phyloP scores from a whole-genome alignment of 177 flowering plant genomes.

The Vitis hybrid region DNA sequence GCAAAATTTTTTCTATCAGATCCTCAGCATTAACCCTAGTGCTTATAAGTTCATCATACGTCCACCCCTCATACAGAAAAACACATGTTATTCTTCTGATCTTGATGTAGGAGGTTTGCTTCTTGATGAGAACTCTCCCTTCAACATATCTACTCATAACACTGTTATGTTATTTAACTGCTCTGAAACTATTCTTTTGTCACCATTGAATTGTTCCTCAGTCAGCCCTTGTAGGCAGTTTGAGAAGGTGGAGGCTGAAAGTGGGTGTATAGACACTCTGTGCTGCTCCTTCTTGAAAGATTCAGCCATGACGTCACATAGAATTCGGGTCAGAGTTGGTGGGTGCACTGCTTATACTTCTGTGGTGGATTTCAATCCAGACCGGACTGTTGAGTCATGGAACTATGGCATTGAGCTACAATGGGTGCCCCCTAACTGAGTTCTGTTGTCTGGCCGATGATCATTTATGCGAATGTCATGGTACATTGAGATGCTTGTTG shows the following conservation, averaged over 20 bases:
- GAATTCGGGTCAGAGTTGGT: slow-evolving; percentile 52
- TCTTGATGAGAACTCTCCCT: slow-evolving; percentile 46
- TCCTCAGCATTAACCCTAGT: slow-evolving; percentile 41
- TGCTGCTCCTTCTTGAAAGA: slow-evolving; percentile 65
- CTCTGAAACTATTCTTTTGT: slow-evolving; percentile 36
- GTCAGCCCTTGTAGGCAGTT: slow-evolving; percentile 49
- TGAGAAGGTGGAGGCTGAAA: slow-evolving; percentile 33
- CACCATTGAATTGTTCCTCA: slow-evolving; percentile 60
- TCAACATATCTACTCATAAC: slow-evolving; percentile 54
- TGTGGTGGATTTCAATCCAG: slow-evolving; percentile 36
- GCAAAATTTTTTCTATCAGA: slow-evolving; percentile 36
- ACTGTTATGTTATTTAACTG: slow-evolving; percentile 62
- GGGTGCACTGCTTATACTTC: slow-evolving; percentile 70
- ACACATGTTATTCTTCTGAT: slow-evolving; percentile 50
- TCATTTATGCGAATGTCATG: not conserved
- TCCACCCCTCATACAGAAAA: slow-evolving; percentile 33
- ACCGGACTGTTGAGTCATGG: slow-evolving; percentile 36
- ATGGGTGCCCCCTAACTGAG: slow-evolving; percentile 39
- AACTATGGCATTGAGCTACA: slow-evolving; percentile 60
- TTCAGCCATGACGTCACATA: slow-evolving; percentile 45
- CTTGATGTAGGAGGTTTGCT: slow-evolving; percentile 42
- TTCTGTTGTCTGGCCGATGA: not conserved
- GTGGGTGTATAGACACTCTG: slow-evolving; percentile 43
- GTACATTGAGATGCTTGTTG: not conserved
- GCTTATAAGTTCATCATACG: slow-evolving; percentile 35